phyloP scores from a whole-genome alignment of 306 rosid species.

The Prunus kanzakura region DNA sequence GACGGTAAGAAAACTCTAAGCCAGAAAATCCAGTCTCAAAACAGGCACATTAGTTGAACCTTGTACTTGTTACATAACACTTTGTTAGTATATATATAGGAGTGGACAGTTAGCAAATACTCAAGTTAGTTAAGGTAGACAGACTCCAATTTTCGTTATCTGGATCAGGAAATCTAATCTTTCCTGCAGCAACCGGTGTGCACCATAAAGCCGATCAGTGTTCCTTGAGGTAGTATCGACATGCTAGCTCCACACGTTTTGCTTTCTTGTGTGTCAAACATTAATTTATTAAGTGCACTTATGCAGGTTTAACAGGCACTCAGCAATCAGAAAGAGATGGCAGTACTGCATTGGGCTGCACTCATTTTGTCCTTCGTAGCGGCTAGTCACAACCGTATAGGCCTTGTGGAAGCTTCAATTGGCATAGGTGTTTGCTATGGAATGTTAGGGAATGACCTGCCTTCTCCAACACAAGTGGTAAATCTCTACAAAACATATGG shows the following conservation, averaged over 20 bases:
- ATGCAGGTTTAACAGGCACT: not conserved
- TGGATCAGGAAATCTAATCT: not conserved
- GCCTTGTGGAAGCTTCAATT: not conserved
- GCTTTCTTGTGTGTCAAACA: conserved; percentile 13
- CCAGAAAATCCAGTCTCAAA: not conserved
- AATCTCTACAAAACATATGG: conserved; percentile 14
- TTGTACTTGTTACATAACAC: not conserved
- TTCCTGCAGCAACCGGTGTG: not conserved
- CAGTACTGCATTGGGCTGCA: not conserved
- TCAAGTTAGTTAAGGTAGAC: not conserved
- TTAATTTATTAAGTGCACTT: no score
- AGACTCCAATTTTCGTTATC: not conserved
- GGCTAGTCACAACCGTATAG: not conserved
- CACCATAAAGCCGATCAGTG: not conserved
- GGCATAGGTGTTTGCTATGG: conserved; percentile 21
- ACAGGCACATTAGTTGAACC: not conserved
- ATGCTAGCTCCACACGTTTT: conserved; percentile 23
- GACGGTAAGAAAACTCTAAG: no score
- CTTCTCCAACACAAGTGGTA: conserved; percentile 16
- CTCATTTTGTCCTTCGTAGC: not conserved
- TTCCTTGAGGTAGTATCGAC: not conserved
- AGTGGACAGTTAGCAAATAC: not conserved
- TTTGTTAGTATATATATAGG: not conserved
- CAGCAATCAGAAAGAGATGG: not conserved
- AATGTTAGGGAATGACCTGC: conserved; percentile 21